phyloP scores from a whole-genome alignment of 2,329 filamentous ascomycete species.

The Sclerotinia trifoliorum region DNA sequence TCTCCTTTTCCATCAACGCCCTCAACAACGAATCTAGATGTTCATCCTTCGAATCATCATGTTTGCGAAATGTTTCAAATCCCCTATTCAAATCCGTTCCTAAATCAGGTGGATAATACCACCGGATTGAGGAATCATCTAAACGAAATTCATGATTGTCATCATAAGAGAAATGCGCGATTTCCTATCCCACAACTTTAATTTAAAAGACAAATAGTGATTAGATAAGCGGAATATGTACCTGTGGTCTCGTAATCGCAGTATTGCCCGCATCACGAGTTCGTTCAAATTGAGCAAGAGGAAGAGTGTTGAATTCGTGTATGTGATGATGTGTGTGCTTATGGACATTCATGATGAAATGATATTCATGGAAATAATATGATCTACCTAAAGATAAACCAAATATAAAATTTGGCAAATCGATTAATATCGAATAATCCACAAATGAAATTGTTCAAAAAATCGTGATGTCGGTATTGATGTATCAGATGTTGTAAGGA shows the following conservation, averaged over 20 bases:
- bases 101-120: constrained; percentile 78
- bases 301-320: constrained; percentile 11
- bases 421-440: not conserved
- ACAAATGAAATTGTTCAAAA: not conserved
- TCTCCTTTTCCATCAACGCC: constrained; percentile 69
- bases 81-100: constrained; percentile 75
- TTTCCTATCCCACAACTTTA: constrained; percentile 58
- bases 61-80: constrained; percentile 77
- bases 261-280: constrained; percentile 1
- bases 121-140: constrained; percentile 77
- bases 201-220: not conserved
- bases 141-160: constrained; percentile 73
- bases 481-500: not conserved
- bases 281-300: constrained; percentile 10
- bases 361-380: not conserved
- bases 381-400: not conserved
- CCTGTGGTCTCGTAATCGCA: constrained; percentile 13
- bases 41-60: constrained; percentile 79
- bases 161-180: constrained; percentile 92
- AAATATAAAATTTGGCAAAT: not conserved
- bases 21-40: constrained; percentile 82
- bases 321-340: not conserved
- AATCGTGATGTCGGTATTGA: not conserved
- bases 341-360: not conserved
- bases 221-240: constrained; percentile 17